Evolutionary conservation across 1,139 yeast genomes (phyloP).

Genomic region (Kodamaea plutei): DNA sequence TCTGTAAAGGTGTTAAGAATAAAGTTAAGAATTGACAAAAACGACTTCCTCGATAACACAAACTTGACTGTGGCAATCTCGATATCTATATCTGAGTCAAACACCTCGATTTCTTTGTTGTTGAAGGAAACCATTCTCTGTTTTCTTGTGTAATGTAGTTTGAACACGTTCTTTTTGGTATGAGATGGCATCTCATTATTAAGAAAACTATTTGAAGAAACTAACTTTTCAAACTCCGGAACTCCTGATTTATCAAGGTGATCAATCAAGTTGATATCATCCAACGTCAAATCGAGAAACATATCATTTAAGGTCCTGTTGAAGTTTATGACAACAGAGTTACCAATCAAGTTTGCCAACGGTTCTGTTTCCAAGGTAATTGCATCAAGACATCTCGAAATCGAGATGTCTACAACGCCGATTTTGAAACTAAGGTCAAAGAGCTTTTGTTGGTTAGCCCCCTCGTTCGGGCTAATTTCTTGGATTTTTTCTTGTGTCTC

Average conservation of each 20-base stretch:
- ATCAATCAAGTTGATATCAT: slow-evolving; percentile 70
- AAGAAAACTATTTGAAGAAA: slow-evolving; percentile 59
- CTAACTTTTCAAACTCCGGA: slow-evolving; percentile 61
- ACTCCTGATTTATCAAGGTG: slow-evolving; percentile 63
- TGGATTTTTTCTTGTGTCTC: background rate
- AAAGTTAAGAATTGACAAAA: slow-evolving; percentile 76
- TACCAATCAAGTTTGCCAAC: slow-evolving; percentile 70
- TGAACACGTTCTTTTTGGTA: slow-evolving; percentile 49
- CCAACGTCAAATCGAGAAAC: slow-evolving; percentile 61
- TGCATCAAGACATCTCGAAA: slow-evolving; percentile 65
- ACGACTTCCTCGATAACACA: slow-evolving; percentile 72
- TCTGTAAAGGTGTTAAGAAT: slow-evolving; percentile 83
- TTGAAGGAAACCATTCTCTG: slow-evolving; percentile 61
- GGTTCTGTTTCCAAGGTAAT: slow-evolving; percentile 60
- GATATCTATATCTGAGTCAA: slow-evolving; percentile 73
- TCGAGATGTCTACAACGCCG: slow-evolving; percentile 55
- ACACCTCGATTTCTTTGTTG: slow-evolving; percentile 59
- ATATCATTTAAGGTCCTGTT: slow-evolving; percentile 57
- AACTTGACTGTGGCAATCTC: slow-evolving; percentile 77
- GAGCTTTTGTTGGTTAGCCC: slow-evolving; percentile 44
- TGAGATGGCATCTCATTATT: slow-evolving; percentile 26
- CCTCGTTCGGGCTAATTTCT: slow-evolving; percentile 1
- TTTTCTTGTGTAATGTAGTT: slow-evolving; percentile 53
- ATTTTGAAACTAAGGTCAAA: slow-evolving; percentile 73
- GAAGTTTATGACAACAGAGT: slow-evolving; percentile 56